Evolutionary conservation across 306 rosid genomes (phyloP), one percentile per base, ranked within the genome.

Genomic region (Quercus mongolica): DNA sequence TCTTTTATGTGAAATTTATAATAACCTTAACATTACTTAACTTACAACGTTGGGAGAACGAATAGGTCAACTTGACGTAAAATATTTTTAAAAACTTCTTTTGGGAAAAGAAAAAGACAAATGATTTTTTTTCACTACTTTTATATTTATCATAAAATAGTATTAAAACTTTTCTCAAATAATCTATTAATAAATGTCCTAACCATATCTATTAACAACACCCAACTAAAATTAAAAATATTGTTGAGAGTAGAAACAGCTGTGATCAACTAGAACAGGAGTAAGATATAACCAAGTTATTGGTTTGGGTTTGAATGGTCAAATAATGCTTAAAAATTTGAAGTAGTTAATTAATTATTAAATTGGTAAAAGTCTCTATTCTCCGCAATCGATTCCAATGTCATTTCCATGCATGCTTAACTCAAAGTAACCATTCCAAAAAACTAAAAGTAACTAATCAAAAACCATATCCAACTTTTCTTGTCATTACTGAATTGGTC

Each of bases 151-250:
- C 0, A 1, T 41, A 0, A 2, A 41, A 41, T 41, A 41, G 0
- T 41, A 41, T 41, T 0, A 41, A 41, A 41, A 8, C 0, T 1
- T 7, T 7, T 8, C 1, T 8, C 0, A 8, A 41, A 38, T 38
- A 2, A 2, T 0, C 0, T 0, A 41, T 41, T 41, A 41, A 41
- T 3, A 41, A 41, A 8, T 2, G 0, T 2, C 0, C 3, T 7
- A 7, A 0, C 0, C 0, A 2, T 0, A 8, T 2, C 0, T 0
- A 0, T 8, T 41, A 41, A 41, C 12, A 8, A 8, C 3, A 41
- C 3, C 46, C 46, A 41, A 41, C 3, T 41, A 41, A 41, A 41
- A 41, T 41, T 41, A 41, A 41, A 11, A 8, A 41, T 41, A 2
- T 41, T 8, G 12, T 41, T 41, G 46, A 41, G 2, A 41, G 11